Base-by-base conservation (phyloP, 345 rosid genomes). In the Acer campestre region DNA sequence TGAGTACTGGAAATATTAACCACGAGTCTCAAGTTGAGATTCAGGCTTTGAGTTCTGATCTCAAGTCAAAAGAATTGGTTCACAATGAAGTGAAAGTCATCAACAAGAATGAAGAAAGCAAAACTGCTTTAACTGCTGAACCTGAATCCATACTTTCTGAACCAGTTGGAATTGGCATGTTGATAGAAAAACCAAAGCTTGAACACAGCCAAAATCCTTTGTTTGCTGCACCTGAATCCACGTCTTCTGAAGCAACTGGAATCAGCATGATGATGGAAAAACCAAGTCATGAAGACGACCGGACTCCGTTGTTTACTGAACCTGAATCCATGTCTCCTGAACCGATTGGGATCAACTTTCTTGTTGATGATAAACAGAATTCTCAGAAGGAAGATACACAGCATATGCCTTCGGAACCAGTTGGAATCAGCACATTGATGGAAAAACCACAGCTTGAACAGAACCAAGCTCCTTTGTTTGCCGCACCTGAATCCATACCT, bases 1-100 rank as follows among this genome's bases (percentile, higher is more conserved):
- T 82, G 14, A 73, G 67, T 25, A 76, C 72, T n/a, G 78, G 73
- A 73, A 66, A 83, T 44, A 38, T 70, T 69, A 78, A 29, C n/a
- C 78, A 18, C 74, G 82, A 80, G 61, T 80, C 77, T 62, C 58
- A 46, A 59, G 79, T 80, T 68, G 82, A 76, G 66, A 81, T 73
- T 42, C 81, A 80, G 40, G 74, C 83, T 35, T 58, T 70, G 31
- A 79, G 79, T 84, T 78, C 77, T 23, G 85, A 80, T 27, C 75
- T 76, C 48, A 65, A 64, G 42, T 61, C 53, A 65, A 78, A 56
- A 73, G 85, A 75, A 67, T 46, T 10, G 49, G 49, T 46, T 46
- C 49, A 46, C 49, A 9, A 46, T 46, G 49, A 46, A 46, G 49
- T 10, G 49, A 11, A 46, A 46, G 49, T 1, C 49, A 72, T 51